Evolutionary conservation across 129 eudicot species (phyloP).

Genomic region (Calendula officinalis): DNA sequence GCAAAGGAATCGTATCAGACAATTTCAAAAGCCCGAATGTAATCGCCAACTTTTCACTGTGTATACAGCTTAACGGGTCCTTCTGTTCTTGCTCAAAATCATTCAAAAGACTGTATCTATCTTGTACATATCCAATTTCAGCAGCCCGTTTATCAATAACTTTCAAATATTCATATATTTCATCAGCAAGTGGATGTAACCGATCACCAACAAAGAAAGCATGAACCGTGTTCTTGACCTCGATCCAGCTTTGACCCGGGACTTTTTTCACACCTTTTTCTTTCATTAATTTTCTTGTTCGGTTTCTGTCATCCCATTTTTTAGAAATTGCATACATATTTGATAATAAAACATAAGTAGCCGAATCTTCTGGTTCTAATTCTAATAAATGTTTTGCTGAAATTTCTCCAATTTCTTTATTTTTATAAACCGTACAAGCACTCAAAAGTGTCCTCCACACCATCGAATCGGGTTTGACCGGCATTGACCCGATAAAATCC

Average conservation of each 20-base stretch:
- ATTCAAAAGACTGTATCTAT: slow-evolving; percentile 60
- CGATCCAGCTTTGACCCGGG: slow-evolving; percentile 97
- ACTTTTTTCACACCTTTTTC: slow-evolving; percentile 86
- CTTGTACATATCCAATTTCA: slow-evolving; percentile 69
- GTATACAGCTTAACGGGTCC: slow-evolving; percentile 55
- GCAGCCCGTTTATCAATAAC: slow-evolving; percentile 56
- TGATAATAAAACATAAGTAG: slow-evolving; percentile 86
- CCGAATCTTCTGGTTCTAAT: slow-evolving; percentile 84
- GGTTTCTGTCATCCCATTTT: slow-evolving; percentile 65
- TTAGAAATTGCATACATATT: slow-evolving; percentile 78
- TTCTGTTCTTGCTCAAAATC: slow-evolving; percentile 71
- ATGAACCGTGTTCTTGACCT: slow-evolving; percentile 76
- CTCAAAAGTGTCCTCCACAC: slow-evolving; percentile 95
- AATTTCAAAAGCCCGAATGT: slow-evolving; percentile 77
- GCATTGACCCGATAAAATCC: slow-evolving; percentile 71
- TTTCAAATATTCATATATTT: slow-evolving; percentile 66
- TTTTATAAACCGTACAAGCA: slow-evolving; percentile 78
- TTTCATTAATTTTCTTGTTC: slow-evolving; percentile 76
- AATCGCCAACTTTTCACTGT: slow-evolving; percentile 88
- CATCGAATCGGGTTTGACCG: slow-evolving; percentile 85
- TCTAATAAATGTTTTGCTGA: slow-evolving; percentile 64
- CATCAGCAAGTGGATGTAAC: slow-evolving; percentile 68
- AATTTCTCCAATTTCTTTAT: slow-evolving; percentile 72
- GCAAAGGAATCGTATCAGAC: slow-evolving; percentile 56
- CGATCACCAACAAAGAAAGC: slow-evolving; percentile 91